Base-by-base conservation (phyloP, 495 filamentous ascomycete genomes). In the Glarea lozoyensis region DNA sequence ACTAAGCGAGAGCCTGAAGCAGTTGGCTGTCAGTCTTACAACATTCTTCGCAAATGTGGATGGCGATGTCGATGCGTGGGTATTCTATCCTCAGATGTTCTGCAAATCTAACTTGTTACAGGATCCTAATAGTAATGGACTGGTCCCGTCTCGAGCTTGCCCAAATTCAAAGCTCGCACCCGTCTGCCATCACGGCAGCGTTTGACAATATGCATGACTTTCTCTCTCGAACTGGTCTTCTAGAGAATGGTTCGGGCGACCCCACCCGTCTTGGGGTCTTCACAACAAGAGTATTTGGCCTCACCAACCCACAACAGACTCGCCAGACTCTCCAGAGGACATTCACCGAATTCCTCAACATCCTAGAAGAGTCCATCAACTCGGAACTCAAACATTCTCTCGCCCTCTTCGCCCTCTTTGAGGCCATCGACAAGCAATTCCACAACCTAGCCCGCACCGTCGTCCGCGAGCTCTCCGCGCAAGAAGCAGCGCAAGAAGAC, bases 31-130 rank as follows among this genome's bases (percentile, higher is more conserved):
- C 10, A 87, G 93, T 53, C 65, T 94, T 17, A 90, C 84, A 5
- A 77, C 77, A 49, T 95, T 95, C 63, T 94, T 94, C 54, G 82
- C 87, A 24, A 86, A 86, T 45, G 86, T 95, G 11, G 85, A 95
- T 57, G 85, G 86, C 10, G 88, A 95, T 52, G 82, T 95, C 48
- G 88, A 94, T 57, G 79, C 67, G 72, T 76, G 60, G 45, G 60
- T 50, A 37, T 22, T 13, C 18, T n/a, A 29, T 43, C 17, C 21
- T 22, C 7, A 33, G 31, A 16, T 31, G 29, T 15, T 12, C 25
- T 19, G 10, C 27, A 47, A 10, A 25, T 4, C 41, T 55, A 49
- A 50, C 45, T 21, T 17, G 13, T 4, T 35, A 4, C 24, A 76
- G 81, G 41, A 92, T 95, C 44, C 69, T 95, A 20, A 81, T 90